These are phyloP conservation scores for Fraxinus excelsior DNA, from an alignment of 257 asterid species.

Conservation along the genomic window DNA sequence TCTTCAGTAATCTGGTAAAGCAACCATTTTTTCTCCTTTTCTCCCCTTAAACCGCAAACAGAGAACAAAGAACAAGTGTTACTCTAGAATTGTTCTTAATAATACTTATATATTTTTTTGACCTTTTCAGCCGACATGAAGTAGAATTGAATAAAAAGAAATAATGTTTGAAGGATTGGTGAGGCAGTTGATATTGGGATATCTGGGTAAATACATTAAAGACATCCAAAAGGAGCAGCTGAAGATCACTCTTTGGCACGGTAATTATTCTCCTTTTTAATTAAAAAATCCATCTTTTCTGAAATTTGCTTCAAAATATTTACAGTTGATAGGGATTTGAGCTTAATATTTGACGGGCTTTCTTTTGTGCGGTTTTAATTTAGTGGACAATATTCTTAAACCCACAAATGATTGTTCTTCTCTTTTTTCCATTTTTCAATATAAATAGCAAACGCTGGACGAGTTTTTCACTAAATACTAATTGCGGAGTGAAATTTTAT, in stretches of 20 bases:
- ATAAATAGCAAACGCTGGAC: not conserved
- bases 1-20: not conserved
- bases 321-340: not conserved
- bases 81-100: not conserved
- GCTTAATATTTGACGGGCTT: not conserved
- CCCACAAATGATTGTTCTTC: not conserved
- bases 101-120: not conserved
- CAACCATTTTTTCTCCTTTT: not conserved
- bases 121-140: conserved; percentile 3
- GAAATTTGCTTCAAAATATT: not conserved
- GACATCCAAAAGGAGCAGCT: conserved; percentile 95
- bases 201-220: conserved; percentile 79
- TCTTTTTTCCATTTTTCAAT: not conserved
- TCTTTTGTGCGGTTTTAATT: not conserved
- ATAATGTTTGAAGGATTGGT: conserved; percentile 91
- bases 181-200: conserved; percentile 82
- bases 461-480: conserved; percentile 8
- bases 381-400: not conserved
- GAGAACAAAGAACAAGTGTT: not conserved
- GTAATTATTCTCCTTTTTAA: conserved; percentile 30
- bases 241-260: conserved; percentile 93
- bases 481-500: not conserved
- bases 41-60: not conserved
- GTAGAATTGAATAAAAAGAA: conserved; percentile 21
- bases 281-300: not conserved